Evolutionary conservation across 106 monocot genomes (phyloP).

Genomic region (Apostasia shenzhenica): DNA sequence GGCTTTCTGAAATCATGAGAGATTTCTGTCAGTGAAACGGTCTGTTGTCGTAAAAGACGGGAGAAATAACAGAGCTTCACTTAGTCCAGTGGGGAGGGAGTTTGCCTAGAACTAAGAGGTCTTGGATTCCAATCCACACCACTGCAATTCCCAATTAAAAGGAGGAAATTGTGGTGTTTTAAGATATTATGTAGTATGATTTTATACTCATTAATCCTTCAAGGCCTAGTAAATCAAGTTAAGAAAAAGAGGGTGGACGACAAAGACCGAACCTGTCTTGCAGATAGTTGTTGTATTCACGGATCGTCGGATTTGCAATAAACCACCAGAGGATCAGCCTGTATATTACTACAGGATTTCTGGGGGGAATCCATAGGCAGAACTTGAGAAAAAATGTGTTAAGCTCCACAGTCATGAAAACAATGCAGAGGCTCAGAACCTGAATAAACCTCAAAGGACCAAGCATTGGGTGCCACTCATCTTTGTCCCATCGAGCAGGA

Average conservation of each 20-base stretch:
- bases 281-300: conserved; percentile 90
- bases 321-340: conserved; percentile 91
- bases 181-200: too few species aligned
- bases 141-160: too few species aligned
- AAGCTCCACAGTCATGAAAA: conserved; percentile 89
- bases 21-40: background rate
- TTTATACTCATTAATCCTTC: background rate
- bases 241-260: background rate
- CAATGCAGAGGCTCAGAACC: conserved; percentile 69
- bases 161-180: too few species aligned
- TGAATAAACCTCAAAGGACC: conserved; percentile 94
- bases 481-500: conserved; percentile 93
- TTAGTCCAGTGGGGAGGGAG: too few species aligned
- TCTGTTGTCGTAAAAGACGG: too few species aligned
- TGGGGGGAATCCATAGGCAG: conserved; percentile 86
- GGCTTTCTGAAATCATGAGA: conserved; percentile 45
- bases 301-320: conserved; percentile 91
- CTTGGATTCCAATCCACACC: too few species aligned
- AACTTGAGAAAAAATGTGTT: conserved; percentile 98
- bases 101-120: too few species aligned
- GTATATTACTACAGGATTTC: conserved; percentile 72
- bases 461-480: conserved; percentile 83
- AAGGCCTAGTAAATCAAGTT: background rate
- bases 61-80: too few species aligned
- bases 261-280: conserved; percentile 73